phyloP scores from a whole-genome alignment of 2,329 filamentous ascomycete genomes.

The Cladophialophora bantiana region DNA sequence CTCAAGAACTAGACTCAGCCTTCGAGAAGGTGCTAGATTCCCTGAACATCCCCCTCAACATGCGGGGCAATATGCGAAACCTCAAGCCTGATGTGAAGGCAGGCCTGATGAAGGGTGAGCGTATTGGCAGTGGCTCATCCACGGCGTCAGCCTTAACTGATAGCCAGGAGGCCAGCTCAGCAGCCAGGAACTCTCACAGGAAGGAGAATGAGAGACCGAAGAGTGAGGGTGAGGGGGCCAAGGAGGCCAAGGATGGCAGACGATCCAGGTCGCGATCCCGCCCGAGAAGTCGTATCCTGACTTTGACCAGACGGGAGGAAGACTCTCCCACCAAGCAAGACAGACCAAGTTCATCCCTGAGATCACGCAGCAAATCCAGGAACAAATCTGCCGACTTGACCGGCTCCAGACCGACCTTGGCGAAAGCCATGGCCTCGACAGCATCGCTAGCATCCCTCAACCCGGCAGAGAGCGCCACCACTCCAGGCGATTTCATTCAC shows the following conservation, averaged over 20 bases:
- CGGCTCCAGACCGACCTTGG: constrained; percentile 62
- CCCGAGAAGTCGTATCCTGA: constrained; percentile 78
- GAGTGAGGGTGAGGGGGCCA: constrained; percentile 49
- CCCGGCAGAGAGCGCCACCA: constrained; percentile 72
- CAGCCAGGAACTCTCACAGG: constrained; percentile 42
- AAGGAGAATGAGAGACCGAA: constrained; percentile 53
- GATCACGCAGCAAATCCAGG: constrained; percentile 51
- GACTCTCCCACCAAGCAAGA: constrained; percentile 77
- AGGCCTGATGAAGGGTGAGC: constrained; percentile 91
- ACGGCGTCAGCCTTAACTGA: constrained; percentile 56
- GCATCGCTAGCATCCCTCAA: constrained; percentile 62
- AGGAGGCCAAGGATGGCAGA: constrained; percentile 52
- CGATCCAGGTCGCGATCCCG: constrained; percentile 54
- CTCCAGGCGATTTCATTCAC: constrained; percentile 82
- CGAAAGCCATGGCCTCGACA: constrained; percentile 61
- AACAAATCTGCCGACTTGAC: constrained; percentile 76
- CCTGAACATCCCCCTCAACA: constrained; percentile 90
- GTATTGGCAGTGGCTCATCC: constrained; percentile 67
- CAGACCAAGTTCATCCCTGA: constrained; percentile 61
- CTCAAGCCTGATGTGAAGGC: constrained; percentile 90
- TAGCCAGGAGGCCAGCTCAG: constrained; percentile 45
- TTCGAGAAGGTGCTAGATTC: constrained; percentile 68
- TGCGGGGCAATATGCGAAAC: constrained; percentile 92
- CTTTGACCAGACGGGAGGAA: constrained; percentile 70
- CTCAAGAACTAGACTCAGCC: constrained; percentile 39